Percentiles rank a stretch among this genome's conserved stretches.
Conservation (phyloP, 1,284 basidiomycete genomes). For the Austroboletus novae-zelandiae region DNA sequence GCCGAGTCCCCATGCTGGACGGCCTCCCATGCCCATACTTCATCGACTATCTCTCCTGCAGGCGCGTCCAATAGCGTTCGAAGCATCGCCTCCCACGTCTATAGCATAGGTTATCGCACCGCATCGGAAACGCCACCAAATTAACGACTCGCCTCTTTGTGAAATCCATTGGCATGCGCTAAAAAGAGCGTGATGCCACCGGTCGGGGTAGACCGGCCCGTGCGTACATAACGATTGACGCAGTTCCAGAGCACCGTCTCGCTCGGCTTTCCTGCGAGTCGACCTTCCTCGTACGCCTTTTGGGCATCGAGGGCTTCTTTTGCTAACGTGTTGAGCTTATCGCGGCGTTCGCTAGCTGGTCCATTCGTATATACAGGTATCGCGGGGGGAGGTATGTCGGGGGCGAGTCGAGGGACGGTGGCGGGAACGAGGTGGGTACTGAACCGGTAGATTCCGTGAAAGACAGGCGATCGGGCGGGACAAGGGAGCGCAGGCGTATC, state of each 20-base stretch:
- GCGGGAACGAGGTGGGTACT: conserved; percentile 76
- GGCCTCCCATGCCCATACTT: conserved; percentile 80
- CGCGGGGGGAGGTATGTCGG: conserved; percentile 40
- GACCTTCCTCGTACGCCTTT: conserved; percentile 14
- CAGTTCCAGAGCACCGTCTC: conserved; percentile 52
- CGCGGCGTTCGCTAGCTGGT: conserved; percentile 32
- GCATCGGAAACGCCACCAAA: not conserved
- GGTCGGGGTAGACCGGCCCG: conserved; percentile 5
- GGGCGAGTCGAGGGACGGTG: conserved; percentile 58
- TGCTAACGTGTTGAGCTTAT: conserved; percentile 18
- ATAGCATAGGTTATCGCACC: not conserved
- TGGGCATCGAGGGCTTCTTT: conserved; percentile 25
- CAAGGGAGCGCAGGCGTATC: conserved; percentile 17
- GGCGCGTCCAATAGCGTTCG: conserved; percentile 44
- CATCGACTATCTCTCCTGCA: conserved; percentile 47
- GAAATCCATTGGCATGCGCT: conserved; percentile 80
- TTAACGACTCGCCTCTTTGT: conserved; percentile 68
- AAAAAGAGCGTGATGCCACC: conserved; percentile 65
- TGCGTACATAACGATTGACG: conserved; percentile 53
- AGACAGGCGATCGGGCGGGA: conserved; percentile 17
- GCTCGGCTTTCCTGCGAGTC: conserved; percentile 25
- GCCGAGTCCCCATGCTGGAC: conserved; percentile 77
- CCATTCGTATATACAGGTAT: conserved; percentile 13
- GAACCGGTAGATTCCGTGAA: conserved; percentile 36
- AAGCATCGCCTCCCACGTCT: conserved; percentile 71